These are phyloP conservation scores for Penicillium nordicum DNA, from an alignment of 2,329 filamentous ascomycete species.

Conservation along the genomic window DNA sequence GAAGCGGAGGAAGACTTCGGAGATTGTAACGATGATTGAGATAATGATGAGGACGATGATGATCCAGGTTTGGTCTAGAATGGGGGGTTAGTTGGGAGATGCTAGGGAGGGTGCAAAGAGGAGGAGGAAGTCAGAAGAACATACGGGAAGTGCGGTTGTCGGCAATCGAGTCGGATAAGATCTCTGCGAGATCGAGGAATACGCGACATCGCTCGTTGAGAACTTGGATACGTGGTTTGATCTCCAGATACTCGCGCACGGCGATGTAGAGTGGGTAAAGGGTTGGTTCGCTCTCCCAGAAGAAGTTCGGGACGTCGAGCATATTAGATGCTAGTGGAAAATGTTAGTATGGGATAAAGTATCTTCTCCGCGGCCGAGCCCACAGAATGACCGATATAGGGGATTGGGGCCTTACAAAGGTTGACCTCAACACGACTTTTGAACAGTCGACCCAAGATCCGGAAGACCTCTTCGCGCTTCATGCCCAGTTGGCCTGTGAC, in stretches of 20 bases:
- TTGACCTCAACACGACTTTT: slow-evolving; percentile 96
- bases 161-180: slow-evolving; percentile 84
- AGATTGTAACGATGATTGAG: slow-evolving; percentile 85
- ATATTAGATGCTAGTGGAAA: slow-evolving; percentile 73
- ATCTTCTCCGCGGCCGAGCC: neutral
- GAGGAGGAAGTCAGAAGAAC: slow-evolving; percentile 14
- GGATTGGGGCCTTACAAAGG: slow-evolving; percentile 65
- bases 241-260: slow-evolving; percentile 95
- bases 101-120: neutral
- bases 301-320: slow-evolving; percentile 77
- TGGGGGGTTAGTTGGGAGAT: neutral
- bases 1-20: slow-evolving; percentile 85
- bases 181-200: slow-evolving; percentile 93
- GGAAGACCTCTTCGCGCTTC: slow-evolving; percentile 86
- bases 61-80: slow-evolving; percentile 82
- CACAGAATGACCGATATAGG: neutral
- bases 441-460: slow-evolving; percentile 84
- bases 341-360: slow-evolving; percentile 15
- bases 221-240: slow-evolving; percentile 91
- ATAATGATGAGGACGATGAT: slow-evolving; percentile 90
- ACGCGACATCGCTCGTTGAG: slow-evolving; percentile 96
- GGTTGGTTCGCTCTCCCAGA: slow-evolving; percentile 94
- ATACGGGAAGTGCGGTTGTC: slow-evolving; percentile 86
- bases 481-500: slow-evolving; percentile 87
- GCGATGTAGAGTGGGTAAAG: slow-evolving; percentile 91